Base-by-base conservation (phyloP, 768 basidiomycete species). In the Peribolospora kevripleyi region DNA sequence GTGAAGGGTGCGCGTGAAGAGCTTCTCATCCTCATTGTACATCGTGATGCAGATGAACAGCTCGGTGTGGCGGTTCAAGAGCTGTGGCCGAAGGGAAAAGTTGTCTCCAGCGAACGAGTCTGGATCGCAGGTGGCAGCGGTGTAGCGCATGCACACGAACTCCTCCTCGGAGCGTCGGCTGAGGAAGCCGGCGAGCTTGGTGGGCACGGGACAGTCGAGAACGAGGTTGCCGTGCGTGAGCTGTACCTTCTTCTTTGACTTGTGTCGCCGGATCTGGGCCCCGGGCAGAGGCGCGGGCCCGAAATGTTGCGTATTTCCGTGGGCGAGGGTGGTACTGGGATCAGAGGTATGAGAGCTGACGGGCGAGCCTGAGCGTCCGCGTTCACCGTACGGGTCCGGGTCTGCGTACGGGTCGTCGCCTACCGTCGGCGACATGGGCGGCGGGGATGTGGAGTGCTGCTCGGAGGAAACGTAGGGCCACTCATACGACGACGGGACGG, bases 11-110 rank as follows among this genome's bases (percentile, higher is more conserved):
- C 80, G 51, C 47, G 66, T 65, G 59, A 68, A 68, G 41, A 68
- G 61, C 38, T 65, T 60, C 47, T 69, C 69, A 60, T 70, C 84
- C 66, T 91, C 90, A 66, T 93, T 93, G 65, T 81, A 93, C 86
- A 93, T 87, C 36, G 88, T 95, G 62, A 95, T 82, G 56, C 86
- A 84, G 65, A 95, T 82, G 70, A 91, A 83, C 54, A 95, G 66
- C 64, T 95, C 90, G 9, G 87, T 93, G 55, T 80, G 75, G 53
- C 87, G 74, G 40, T 79, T 77, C 58, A 69, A 75, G 63, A 83
- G 76, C 63, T 81, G 81, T 65, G 93, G 90, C 52, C 88, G 74
- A 40, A 95, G 72, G 57, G 80, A 82, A 67, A 84, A 90, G 8
- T 83, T 80, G 50, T 77, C 77, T 64, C 73, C 75, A 67, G 83